These are phyloP conservation scores for Vanrija sp. DNA, from an alignment of 1,284 basidiomycete species.

Conservation along the genomic window DNA sequence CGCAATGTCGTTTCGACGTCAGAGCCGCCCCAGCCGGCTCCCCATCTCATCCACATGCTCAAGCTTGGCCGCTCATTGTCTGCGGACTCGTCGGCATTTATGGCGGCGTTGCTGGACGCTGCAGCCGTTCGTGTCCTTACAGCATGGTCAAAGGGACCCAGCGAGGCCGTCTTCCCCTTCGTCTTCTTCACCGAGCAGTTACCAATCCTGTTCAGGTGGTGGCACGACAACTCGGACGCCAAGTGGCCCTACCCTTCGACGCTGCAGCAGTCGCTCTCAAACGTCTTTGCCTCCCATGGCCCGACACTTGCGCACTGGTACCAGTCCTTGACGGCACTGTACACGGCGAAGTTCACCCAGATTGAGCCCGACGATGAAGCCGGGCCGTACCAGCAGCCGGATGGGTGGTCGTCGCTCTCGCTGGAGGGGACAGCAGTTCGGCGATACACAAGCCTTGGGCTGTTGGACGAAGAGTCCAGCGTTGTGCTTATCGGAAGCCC, in stretches of 20 bases:
- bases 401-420: conserved; percentile 35
- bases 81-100: conserved; percentile 9
- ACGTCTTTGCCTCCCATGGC: conserved; percentile 6
- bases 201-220: conserved; percentile 33
- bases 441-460: conserved; percentile 23
- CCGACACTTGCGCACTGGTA: conserved; percentile 5
- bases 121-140: conserved; percentile 2
- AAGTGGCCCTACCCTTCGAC: conserved; percentile 32
- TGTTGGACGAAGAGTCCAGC: conserved; percentile 24
- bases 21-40: conserved; percentile 10
- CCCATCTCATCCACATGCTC: conserved; percentile 11
- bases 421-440: conserved; percentile 29
- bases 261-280: conserved; percentile 8
- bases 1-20: conserved; percentile 1
- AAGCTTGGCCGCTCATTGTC: conserved; percentile 13
- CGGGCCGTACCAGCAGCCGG: conserved; percentile 27
- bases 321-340: conserved; percentile 6
- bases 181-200: conserved; percentile 30
- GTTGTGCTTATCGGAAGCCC: conserved; percentile 17
- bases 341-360: conserved; percentile 16
- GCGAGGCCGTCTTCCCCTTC: conserved; percentile 12
- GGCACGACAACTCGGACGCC: conserved; percentile 27
- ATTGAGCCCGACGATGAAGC: conserved; percentile 33
- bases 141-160: neutral
- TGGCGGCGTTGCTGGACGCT: conserved; percentile 12